Conservation (phyloP, 306 rosid species). For the Vigna trinervia region DNA sequence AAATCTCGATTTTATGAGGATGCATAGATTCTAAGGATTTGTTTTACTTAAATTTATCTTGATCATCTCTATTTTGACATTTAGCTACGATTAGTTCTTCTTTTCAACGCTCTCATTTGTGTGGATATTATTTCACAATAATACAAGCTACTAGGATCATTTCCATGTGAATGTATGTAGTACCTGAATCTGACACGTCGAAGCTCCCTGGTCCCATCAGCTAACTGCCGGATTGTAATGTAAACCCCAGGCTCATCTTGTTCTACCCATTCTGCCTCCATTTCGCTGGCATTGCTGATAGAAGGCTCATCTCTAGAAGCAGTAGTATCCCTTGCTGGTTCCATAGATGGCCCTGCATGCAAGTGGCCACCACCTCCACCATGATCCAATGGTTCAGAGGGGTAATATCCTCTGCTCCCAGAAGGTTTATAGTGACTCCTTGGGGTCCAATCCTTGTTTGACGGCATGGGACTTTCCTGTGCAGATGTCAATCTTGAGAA, state of each 20-base stretch:
- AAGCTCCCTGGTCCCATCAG: constrained; percentile 86
- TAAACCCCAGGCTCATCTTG: constrained; percentile 94
- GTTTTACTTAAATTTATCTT: neutral
- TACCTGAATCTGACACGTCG: constrained; percentile 95
- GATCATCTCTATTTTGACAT: neutral
- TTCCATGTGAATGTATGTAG: constrained; percentile 31
- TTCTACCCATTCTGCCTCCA: constrained; percentile 93
- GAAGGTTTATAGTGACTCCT: constrained; percentile 65
- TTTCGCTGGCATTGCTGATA: constrained; percentile 85
- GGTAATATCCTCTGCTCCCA: constrained; percentile 55
- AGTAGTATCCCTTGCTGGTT: constrained; percentile 84
- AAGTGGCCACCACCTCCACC: constrained; percentile 52
- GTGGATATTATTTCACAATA: neutral
- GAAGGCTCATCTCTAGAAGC: constrained; percentile 91
- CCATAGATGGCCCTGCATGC: constrained; percentile 60
- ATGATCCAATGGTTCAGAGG: constrained; percentile 57
- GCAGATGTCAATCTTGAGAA: constrained; percentile 41
- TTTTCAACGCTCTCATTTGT: neutral
- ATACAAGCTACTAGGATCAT: neutral
- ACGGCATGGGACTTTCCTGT: constrained; percentile 43
- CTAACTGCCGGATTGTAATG: constrained; percentile 82
- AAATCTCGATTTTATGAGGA: neutral
- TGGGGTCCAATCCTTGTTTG: constrained; percentile 70
- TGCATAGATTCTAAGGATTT: neutral
- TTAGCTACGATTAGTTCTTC: neutral